Conservation (phyloP, 768 basidiomycete species). For the Collybia nuda region DNA sequence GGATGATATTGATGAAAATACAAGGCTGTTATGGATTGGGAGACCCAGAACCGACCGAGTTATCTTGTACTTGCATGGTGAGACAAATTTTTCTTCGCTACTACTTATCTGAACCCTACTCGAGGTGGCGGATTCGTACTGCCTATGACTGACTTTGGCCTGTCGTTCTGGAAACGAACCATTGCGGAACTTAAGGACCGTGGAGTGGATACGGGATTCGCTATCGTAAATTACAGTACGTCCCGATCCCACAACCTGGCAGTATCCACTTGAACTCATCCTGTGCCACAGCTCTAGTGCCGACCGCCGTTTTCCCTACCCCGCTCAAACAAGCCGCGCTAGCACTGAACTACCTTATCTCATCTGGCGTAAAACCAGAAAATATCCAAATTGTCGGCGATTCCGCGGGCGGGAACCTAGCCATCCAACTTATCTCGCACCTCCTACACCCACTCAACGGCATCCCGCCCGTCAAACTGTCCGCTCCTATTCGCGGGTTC, state of each 20-base stretch:
- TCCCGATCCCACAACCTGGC: background rate
- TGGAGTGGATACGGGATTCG: slow-evolving; percentile 15
- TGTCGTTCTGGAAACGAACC: slow-evolving; percentile 23
- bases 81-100: background rate
- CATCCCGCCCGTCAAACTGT: slow-evolving; percentile 12
- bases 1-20: slow-evolving; percentile 26
- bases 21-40: slow-evolving; percentile 33
- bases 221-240: slow-evolving; percentile 22
- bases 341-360: slow-evolving; percentile 25
- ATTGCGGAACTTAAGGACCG: slow-evolving; percentile 9
- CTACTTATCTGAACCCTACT: background rate
- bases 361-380: slow-evolving; percentile 19
- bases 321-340: slow-evolving; percentile 21
- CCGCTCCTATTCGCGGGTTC: slow-evolving; percentile 18
- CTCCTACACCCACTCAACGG: slow-evolving; percentile 24
- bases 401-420: slow-evolving; percentile 31
- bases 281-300: slow-evolving; percentile 18
- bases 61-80: slow-evolving; percentile 30
- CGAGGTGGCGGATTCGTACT: slow-evolving; percentile 29
- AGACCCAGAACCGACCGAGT: slow-evolving; percentile 26
- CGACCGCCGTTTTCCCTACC: slow-evolving; percentile 24
- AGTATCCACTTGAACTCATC: background rate
- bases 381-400: slow-evolving; percentile 28
- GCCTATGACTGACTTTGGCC: slow-evolving; percentile 16
- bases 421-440: slow-evolving; percentile 24